These are phyloP conservation scores for Ceratobasidium theobromae DNA, from an alignment of 1,284 basidiomycete species.

Conservation along the genomic window DNA sequence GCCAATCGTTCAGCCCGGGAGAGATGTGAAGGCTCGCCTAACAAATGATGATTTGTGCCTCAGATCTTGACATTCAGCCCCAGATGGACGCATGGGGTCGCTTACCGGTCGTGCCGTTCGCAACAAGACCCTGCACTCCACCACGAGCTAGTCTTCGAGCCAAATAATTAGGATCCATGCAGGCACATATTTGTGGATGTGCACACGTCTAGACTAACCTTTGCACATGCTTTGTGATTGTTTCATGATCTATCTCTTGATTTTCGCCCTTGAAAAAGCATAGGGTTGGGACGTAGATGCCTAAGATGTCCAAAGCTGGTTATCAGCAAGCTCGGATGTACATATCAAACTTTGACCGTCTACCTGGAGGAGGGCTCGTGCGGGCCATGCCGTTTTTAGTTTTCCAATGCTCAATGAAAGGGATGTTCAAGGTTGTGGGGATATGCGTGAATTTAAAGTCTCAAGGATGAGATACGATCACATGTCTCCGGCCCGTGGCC, in stretches of 20 bases:
- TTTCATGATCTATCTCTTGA: conserved; percentile 36
- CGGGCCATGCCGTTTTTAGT: conserved; percentile 3
- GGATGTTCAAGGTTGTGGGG: background rate
- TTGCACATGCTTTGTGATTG: conserved; percentile 34
- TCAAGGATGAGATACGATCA: background rate
- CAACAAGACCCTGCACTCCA: conserved; percentile 36
- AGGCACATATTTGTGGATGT: background rate
- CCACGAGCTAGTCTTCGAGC: conserved; percentile 32
- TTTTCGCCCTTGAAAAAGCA: conserved; percentile 36
- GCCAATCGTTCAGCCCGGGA: conserved; percentile 35
- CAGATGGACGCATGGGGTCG: background rate
- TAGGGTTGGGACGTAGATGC: conserved; percentile 37
- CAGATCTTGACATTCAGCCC: no score
- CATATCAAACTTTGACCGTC: background rate
- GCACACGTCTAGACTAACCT: conserved; percentile 20
- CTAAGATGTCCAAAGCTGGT: conserved; percentile 1
- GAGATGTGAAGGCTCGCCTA: conserved; percentile 33
- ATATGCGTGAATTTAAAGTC: background rate
- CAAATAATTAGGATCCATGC: background rate
- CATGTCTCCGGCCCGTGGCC: background rate
- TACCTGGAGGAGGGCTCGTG: conserved; percentile 25
- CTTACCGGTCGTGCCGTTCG: conserved; percentile 38
- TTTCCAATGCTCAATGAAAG: background rate
- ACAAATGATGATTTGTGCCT: background rate
- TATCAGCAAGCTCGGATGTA: background rate